A percentile compares a stretch with the other conserved stretches of the same genome.
Evolutionary conservation across 208 protist genomes (phyloP).

Genomic region (Wallacemonas sp.): DNA sequence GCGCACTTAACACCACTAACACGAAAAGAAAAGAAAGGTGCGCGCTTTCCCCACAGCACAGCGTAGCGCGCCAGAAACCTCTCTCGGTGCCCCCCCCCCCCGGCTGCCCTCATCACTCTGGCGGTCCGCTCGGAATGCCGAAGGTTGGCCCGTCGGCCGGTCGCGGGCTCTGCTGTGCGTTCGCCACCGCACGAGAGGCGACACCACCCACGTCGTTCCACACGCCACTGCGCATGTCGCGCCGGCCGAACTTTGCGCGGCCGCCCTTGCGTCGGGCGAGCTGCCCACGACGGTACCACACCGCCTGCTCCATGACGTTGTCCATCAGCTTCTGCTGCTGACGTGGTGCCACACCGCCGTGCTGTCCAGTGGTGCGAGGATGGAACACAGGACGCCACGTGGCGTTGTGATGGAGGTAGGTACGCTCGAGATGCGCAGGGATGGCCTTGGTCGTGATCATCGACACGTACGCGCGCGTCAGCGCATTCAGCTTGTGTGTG

Average conservation of each 20-base stretch:
- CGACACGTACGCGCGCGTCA: conserved; percentile 74
- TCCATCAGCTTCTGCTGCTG: conserved; percentile 83
- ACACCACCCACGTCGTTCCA: conserved; percentile 81
- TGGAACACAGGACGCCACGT: conserved; percentile 79
- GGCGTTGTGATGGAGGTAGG: conserved; percentile 81
- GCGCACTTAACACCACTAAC: too few species aligned
- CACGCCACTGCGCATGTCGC: conserved; percentile 42
- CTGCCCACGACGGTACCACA: conserved; percentile 59
- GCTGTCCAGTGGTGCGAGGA: conserved; percentile 47
- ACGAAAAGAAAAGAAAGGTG: too few species aligned
- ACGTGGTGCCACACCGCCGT: conserved; percentile 61
- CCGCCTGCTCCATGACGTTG: conserved; percentile 52
- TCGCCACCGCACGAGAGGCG: conserved; percentile 34
- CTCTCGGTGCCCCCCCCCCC: neutral
- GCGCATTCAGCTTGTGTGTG: conserved; percentile 72
- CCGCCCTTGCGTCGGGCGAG: conserved; percentile 76
- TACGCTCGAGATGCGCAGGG: conserved; percentile 73
- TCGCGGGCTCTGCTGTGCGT: conserved; percentile 32
- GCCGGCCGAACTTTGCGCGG: conserved; percentile 69
- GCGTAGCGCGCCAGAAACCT: neutral
- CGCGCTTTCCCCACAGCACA: too few species aligned
- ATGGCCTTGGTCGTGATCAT: conserved; percentile 83
- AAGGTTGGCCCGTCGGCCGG: conserved; percentile 39
- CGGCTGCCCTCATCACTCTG: conserved; percentile 20
- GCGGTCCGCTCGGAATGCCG: conserved; percentile 54